Evolutionary conservation across 139 green algal genomes (phyloP), one percentile per base, ranked within the genome.

Genomic region (Chlorella sorokiniana): DNA sequence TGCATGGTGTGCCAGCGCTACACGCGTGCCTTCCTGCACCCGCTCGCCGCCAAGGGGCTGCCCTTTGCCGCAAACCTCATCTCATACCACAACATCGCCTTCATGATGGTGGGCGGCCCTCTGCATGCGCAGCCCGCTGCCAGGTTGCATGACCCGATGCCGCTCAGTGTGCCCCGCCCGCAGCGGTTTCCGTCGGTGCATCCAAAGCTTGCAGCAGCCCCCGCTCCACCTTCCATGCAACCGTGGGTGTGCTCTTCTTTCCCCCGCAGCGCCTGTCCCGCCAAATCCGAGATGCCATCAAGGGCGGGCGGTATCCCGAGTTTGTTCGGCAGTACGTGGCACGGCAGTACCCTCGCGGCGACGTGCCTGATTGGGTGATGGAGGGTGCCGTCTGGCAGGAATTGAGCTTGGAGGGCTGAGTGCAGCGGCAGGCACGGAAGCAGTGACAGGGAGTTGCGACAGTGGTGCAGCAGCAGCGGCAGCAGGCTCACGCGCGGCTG

Each of bases 11-110:
- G 95, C 87, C 82, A 83, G 79, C 77, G 85, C 37, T 96, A 96
- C 86, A 95, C 86, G 29, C 86, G 87, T 40, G 91, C 93, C 11
- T 95, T 94, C 86, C 90, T 98, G 64, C 94, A 98, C 85, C 89
- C 90, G 61, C 42, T 96, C 54, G 90, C 94, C 3, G 86, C 86
- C 4, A 86, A 88, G 40, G 91, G 93, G 62, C 86, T 95, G 2
- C 71, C 93, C 18, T 89, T 90, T 44, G 95, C 91, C 14, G 75
- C 90, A 27, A 89, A 90, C 51, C 89, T 98, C 42, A 83, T 98
- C 31, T 91, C 91, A 4, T 91, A 93, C 68, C 95, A 98, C 91
- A 98, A 98, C 88, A 89, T 98, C 9, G 87, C 91, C 0, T 97
- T 97, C 92, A 98, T 91, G 84, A 91, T 94, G 84, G 79, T 84